phyloP scores from a whole-genome alignment of 192 early-diverging fungal species.

The Pecoramyces ruminantium region DNA sequence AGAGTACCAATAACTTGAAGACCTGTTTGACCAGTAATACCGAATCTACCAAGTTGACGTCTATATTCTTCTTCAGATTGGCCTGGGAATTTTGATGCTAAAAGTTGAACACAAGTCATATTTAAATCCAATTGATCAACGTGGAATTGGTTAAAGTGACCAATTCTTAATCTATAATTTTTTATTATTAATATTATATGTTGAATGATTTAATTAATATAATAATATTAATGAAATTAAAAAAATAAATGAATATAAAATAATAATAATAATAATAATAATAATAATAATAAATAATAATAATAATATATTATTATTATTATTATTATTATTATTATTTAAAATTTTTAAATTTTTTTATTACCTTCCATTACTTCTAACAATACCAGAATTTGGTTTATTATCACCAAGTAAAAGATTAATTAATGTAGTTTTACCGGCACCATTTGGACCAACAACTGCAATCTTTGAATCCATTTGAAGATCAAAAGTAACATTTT shows the following conservation, averaged over 20 bases:
- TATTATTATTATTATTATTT: neutral
- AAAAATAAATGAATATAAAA: too few species aligned
- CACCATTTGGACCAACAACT: slow-evolving; percentile 98
- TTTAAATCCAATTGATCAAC: slow-evolving; percentile 90
- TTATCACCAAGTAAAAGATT: neutral
- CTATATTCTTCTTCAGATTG: slow-evolving; percentile 91
- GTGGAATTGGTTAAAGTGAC: slow-evolving; percentile 93
- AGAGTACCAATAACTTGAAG: slow-evolving; percentile 87
- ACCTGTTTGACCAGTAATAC: slow-evolving; percentile 89
- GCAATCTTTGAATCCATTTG: slow-evolving; percentile 94
- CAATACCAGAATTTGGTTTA: neutral
- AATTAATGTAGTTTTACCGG: slow-evolving; percentile 32
- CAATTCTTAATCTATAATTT: slow-evolving; percentile 63
- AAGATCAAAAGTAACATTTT: slow-evolving; percentile 76
- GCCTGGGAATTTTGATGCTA: slow-evolving; percentile 77
- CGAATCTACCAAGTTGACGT: slow-evolving; percentile 79
- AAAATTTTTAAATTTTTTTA: neutral
- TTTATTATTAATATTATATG: too few species aligned
- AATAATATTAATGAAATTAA: too few species aligned
- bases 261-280: too few species aligned
- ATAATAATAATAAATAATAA: too few species aligned
- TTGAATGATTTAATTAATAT: too few species aligned
- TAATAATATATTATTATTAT: too few species aligned
- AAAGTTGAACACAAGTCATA: slow-evolving; percentile 67
- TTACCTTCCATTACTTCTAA: neutral